Evolutionary conservation across 345 rosid species (phyloP).

Genomic region (Lumnitzera racemosa): DNA sequence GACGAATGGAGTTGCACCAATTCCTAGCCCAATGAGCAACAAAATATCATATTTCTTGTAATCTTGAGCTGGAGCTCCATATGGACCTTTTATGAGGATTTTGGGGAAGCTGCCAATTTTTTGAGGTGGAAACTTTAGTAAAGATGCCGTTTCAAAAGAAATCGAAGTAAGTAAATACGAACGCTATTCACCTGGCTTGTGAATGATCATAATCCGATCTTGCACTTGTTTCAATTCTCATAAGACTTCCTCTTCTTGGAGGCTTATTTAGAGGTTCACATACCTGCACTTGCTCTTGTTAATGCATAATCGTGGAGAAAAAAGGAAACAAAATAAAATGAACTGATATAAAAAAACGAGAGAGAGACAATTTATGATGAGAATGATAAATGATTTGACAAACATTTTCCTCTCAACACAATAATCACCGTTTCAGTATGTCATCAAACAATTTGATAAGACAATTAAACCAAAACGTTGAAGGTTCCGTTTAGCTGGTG

Average conservation of each 20-base stretch:
- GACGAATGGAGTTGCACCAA: conserved; percentile 95
- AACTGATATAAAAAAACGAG: too few species aligned
- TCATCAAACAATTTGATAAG: too few species aligned
- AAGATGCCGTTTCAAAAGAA: too few species aligned
- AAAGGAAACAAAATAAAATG: too few species aligned
- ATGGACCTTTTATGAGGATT: conserved; percentile 78
- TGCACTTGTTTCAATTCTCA: conserved; percentile 64
- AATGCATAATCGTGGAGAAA: too few species aligned
- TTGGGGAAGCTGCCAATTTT: conserved; percentile 49
- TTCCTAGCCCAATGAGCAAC: conserved; percentile 77
- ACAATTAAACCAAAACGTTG: too few species aligned
- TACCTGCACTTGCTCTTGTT: conserved; percentile 28
- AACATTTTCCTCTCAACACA: too few species aligned
- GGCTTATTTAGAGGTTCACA: conserved; percentile 47
- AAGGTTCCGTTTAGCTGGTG: too few species aligned
- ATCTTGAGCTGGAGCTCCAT: conserved; percentile 92
- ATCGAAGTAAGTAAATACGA: not conserved
- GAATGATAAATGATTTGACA: too few species aligned
- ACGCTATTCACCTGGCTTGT: conserved; percentile 32
- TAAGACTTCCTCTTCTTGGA: conserved; percentile 35
- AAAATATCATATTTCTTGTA: conserved; percentile 69
- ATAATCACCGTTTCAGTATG: too few species aligned
- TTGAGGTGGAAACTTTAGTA: too few species aligned
- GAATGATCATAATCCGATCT: conserved; percentile 28
- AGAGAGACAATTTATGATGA: too few species aligned